A percentile compares a stretch with the other conserved stretches of the same genome.
These are phyloP conservation scores for Betula pendula DNA, from an alignment of 306 rosid species.

Conservation along the genomic window DNA sequence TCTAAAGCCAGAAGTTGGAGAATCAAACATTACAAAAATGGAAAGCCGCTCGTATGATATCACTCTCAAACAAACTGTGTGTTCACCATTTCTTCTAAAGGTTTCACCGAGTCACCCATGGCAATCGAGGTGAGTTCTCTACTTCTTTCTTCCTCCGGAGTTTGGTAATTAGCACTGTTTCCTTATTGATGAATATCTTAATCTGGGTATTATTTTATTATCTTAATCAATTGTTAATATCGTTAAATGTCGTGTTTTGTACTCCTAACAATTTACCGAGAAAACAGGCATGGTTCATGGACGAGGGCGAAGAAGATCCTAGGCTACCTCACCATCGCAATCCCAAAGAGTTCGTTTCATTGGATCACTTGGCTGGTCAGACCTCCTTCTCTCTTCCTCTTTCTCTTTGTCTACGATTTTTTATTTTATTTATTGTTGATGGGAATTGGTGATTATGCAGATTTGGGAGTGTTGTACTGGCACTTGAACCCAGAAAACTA, in stretches of 20 bases:
- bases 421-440: neutral
- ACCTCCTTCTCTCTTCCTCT: neutral
- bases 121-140: conserved; percentile 61
- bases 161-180: neutral
- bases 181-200: neutral
- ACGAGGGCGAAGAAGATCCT: conserved; percentile 60
- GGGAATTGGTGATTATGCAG: conserved; percentile 28
- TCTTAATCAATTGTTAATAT: neutral
- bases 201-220: neutral
- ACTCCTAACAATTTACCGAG: neutral
- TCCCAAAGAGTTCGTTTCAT: conserved; percentile 55
- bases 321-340: conserved; percentile 69
- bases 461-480: conserved; percentile 59
- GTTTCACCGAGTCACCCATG: conserved; percentile 29
- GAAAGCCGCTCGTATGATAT: neutral
- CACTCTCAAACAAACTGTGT: neutral
- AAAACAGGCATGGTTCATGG: conserved; percentile 87
- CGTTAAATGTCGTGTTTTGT: neutral
- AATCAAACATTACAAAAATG: neutral
- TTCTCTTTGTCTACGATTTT: neutral
- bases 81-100: neutral
- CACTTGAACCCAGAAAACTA: conserved; percentile 44
- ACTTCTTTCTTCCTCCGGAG: conserved; percentile 20
- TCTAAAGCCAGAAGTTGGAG: neutral
- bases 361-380: conserved; percentile 64